These are phyloP conservation scores for Ogataea saltuana DNA, from an alignment of 805 yeast species.

Conservation along the genomic window DNA sequence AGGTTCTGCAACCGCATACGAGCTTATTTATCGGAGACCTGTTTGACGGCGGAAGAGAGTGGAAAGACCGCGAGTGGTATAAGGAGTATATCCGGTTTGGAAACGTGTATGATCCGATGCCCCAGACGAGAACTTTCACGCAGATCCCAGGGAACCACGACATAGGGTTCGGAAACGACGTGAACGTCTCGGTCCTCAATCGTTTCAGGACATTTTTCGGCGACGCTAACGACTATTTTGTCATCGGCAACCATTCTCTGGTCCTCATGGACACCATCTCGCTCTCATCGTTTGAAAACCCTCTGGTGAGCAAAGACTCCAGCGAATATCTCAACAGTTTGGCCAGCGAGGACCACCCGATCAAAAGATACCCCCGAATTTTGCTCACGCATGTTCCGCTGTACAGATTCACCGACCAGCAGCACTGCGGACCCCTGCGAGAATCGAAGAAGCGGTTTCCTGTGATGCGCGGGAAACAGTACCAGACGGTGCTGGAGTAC, in stretches of 20 bases:
- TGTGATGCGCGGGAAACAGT: constrained; percentile 73
- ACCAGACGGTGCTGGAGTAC: constrained; percentile 78
- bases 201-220: constrained; percentile 79
- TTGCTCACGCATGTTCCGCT: constrained; percentile 86
- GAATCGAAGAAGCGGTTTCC: constrained; percentile 71
- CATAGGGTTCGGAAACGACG: constrained; percentile 83
- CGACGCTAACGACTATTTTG: constrained; percentile 53
- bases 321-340: constrained; percentile 49
- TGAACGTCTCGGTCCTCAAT: constrained; percentile 52
- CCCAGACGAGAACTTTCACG: constrained; percentile 49
- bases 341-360: constrained; percentile 24
- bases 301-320: constrained; percentile 49
- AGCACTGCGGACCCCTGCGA: constrained; percentile 72
- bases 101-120: constrained; percentile 47
- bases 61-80: constrained; percentile 52
- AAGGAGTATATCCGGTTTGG: constrained; percentile 67
- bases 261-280: constrained; percentile 81
- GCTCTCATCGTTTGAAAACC: constrained; percentile 55
- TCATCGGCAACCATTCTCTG: constrained; percentile 68
- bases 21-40: constrained; percentile 85
- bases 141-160: constrained; percentile 88
- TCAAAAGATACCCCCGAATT: constrained; percentile 55
- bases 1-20: constrained; percentile 67
- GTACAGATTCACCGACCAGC: constrained; percentile 57
- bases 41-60: constrained; percentile 84